These are phyloP conservation scores for Ophiostoma australiae DNA, from an alignment of 2,329 filamentous ascomycete species.

Conservation along the genomic window DNA sequence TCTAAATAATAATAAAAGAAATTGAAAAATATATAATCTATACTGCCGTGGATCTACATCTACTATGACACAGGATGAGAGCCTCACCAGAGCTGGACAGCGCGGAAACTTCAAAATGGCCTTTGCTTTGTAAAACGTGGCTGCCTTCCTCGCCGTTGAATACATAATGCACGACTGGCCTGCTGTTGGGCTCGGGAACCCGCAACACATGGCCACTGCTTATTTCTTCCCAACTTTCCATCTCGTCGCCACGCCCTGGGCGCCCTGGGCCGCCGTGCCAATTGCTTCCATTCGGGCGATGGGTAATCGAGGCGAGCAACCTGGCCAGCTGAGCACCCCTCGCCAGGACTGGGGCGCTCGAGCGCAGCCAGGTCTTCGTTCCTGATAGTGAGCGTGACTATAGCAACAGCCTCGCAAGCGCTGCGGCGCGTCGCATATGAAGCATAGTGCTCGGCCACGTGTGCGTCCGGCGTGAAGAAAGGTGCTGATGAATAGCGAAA, in stretches of 20 bases:
- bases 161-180: background rate
- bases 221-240: background rate
- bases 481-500: too few species aligned
- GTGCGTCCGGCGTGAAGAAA: too few species aligned
- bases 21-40: background rate
- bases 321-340: background rate
- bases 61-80: background rate
- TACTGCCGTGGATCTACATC: too few species aligned
- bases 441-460: background rate
- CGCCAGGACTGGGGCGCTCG: background rate
- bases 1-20: too few species aligned
- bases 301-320: background rate
- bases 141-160: background rate
- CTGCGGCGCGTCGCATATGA: constrained; percentile 3
- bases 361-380: background rate
- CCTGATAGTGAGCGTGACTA: constrained; percentile 2
- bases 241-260: background rate
- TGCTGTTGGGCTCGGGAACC: background rate
- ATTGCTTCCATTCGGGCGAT: background rate
- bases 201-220: background rate
- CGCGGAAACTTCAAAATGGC: background rate
- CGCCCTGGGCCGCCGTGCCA: background rate
- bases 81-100: background rate
- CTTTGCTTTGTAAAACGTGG: background rate
- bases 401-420: constrained; percentile 4